These are phyloP conservation scores for Beauveria caledonica DNA, from an alignment of 2,329 filamentous ascomycete genomes.

Conservation along the genomic window DNA sequence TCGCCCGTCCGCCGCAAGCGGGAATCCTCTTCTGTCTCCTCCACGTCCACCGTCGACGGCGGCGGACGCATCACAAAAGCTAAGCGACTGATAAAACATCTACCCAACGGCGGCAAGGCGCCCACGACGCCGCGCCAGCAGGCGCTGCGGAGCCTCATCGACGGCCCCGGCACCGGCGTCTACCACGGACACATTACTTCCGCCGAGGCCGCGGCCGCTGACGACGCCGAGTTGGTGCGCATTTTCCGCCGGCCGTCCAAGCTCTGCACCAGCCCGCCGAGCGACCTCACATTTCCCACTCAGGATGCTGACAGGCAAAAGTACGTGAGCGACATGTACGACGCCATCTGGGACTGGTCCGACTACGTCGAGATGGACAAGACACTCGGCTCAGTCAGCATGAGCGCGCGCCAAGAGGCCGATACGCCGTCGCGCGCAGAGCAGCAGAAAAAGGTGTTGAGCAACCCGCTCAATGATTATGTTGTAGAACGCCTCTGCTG, in stretches of 20 bases:
- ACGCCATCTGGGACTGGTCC: slow-evolving; percentile 4
- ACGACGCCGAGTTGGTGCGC: neutral
- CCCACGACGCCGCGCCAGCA: neutral
- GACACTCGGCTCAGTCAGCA: neutral
- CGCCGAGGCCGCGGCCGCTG: neutral
- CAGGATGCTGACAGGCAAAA: neutral
- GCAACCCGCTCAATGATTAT: slow-evolving; percentile 16
- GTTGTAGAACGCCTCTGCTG: slow-evolving; percentile 19
- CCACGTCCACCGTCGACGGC: neutral
- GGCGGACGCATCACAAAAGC: neutral
- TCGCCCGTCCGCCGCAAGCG: neutral
- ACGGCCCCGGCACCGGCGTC: neutral
- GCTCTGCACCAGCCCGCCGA: neutral
- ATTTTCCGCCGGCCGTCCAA: neutral
- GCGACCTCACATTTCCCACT: neutral
- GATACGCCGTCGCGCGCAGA: slow-evolving; percentile 8
- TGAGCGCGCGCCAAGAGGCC: neutral
- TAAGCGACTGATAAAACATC: slow-evolving; percentile 5
- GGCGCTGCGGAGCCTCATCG: neutral
- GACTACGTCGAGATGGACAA: slow-evolving; percentile 5
- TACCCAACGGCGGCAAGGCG: neutral
- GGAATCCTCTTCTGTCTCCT: neutral
- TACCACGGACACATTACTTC: neutral
- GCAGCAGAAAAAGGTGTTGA: slow-evolving; percentile 18
- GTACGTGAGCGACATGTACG: neutral